phyloP scores from a whole-genome alignment of 805 yeast species.

The Suhomyces prunicola region DNA sequence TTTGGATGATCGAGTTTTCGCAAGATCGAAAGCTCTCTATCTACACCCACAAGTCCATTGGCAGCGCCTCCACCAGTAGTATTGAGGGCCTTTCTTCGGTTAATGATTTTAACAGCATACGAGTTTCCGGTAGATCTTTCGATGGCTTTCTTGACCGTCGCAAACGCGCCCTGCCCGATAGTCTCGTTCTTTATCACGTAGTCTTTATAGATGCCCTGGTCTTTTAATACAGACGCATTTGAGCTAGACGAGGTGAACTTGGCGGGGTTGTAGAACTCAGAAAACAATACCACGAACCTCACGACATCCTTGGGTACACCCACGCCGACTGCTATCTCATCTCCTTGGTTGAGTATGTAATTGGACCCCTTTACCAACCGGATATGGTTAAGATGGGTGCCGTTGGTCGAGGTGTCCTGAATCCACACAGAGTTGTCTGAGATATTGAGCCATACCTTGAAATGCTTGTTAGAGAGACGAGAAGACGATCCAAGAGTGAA shows the following conservation, averaged over 20 bases:
- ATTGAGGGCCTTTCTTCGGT: constrained; percentile 67
- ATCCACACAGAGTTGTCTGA: constrained; percentile 56
- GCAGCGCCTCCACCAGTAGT: constrained; percentile 59
- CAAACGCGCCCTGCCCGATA: constrained; percentile 98
- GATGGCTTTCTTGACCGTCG: constrained; percentile 87
- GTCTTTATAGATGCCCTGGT: constrained; percentile 61
- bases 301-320: constrained; percentile 75
- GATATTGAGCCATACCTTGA: constrained; percentile 63
- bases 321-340: constrained; percentile 84
- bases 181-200: constrained; percentile 80
- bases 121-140: constrained; percentile 82
- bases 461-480: constrained; percentile 72
- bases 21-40: constrained; percentile 80
- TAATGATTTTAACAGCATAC: constrained; percentile 87
- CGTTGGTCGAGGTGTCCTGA: constrained; percentile 84
- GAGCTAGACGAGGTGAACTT: constrained; percentile 11
- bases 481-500: constrained; percentile 56
- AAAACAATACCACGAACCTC: constrained; percentile 50
- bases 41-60: constrained; percentile 64
- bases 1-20: constrained; percentile 78
- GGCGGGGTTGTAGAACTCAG: constrained; percentile 38
- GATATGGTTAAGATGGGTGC: constrained; percentile 79
- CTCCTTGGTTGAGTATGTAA: constrained; percentile 85
- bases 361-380: constrained; percentile 73
- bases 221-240: constrained; percentile 29